Conservation (phyloP, 2,329 filamentous ascomycete species). For the Fusarium udum region DNA sequence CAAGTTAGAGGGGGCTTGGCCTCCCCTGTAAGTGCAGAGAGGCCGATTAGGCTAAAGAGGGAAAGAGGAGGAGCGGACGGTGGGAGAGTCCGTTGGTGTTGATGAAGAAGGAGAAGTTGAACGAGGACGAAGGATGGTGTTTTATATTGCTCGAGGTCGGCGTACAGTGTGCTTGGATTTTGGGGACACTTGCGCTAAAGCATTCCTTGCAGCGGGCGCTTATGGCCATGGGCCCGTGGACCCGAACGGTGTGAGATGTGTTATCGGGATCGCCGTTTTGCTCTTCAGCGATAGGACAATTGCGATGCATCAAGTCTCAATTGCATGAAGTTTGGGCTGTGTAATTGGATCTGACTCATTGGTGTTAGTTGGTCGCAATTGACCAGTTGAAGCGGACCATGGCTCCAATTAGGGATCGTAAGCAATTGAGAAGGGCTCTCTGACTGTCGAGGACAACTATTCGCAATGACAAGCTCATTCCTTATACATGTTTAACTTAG, state of each 20-base stretch:
- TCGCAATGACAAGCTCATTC: neutral
- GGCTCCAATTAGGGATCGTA: neutral
- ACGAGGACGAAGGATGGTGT: neutral
- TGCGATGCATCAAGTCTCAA: neutral
- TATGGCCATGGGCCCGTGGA: constrained; percentile 3
- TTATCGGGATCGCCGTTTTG: neutral
- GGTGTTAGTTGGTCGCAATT: neutral
- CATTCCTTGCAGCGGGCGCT: neutral
- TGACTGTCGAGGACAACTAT: neutral
- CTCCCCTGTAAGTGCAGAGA: constrained; percentile 40
- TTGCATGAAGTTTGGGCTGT: neutral
- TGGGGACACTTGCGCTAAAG: constrained; percentile 9
- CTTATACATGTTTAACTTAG: neutral
- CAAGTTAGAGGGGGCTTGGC: constrained; percentile 42
- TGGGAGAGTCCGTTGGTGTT: constrained; percentile 6
- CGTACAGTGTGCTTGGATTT: constrained; percentile 26
- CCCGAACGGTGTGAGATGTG: neutral
- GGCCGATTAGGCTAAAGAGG: constrained; percentile 31
- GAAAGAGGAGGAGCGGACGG: neutral
- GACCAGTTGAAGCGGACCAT: neutral
- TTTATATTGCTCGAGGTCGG: constrained; percentile 27
- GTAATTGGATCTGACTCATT: neutral
- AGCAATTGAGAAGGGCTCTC: neutral
- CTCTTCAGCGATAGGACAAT: neutral
- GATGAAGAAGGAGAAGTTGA: constrained; percentile 13